Conservation (phyloP, 2,329 filamentous ascomycete genomes). For the Tolypocladium paradoxum region DNA sequence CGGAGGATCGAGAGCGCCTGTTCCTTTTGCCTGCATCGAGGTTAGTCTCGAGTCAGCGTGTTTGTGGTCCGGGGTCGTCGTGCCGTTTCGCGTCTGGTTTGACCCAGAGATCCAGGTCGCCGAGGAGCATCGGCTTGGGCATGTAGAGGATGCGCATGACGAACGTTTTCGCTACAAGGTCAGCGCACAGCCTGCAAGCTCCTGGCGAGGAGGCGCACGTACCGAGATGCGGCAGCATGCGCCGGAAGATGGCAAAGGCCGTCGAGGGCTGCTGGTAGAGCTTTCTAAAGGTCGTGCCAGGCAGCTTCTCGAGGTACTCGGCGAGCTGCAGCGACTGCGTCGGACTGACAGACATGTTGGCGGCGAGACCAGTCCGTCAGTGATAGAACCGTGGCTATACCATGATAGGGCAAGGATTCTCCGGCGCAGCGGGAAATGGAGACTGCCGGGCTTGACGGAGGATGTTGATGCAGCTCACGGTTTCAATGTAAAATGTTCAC, state of each 20-base stretch:
- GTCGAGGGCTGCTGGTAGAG: constrained; percentile 95
- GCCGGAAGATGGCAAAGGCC: constrained; percentile 87
- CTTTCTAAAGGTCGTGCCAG: constrained; percentile 78
- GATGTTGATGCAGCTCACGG: not conserved
- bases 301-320: constrained; percentile 88
- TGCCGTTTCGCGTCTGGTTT: constrained; percentile 46
- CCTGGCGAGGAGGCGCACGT: constrained; percentile 9
- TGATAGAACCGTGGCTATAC: constrained; percentile 2
- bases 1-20: constrained; percentile 72
- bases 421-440: not conserved
- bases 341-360: constrained; percentile 35
- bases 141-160: constrained; percentile 95
- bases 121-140: constrained; percentile 65
- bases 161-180: constrained; percentile 70
- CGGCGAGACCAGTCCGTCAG: constrained; percentile 16
- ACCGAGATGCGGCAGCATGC: constrained; percentile 92
- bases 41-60: not conserved
- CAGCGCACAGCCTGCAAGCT: not conserved
- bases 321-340: constrained; percentile 51
- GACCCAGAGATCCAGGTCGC: constrained; percentile 79
- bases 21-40: constrained; percentile 56
- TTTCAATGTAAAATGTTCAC: not conserved
- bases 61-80: not conserved
- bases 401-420: constrained; percentile 4
- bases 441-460: not conserved